Percentiles rank a stretch among this genome's conserved stretches.
Evolutionary conservation across 345 rosid genomes (phyloP).

Genomic region (Brassica napus): DNA sequence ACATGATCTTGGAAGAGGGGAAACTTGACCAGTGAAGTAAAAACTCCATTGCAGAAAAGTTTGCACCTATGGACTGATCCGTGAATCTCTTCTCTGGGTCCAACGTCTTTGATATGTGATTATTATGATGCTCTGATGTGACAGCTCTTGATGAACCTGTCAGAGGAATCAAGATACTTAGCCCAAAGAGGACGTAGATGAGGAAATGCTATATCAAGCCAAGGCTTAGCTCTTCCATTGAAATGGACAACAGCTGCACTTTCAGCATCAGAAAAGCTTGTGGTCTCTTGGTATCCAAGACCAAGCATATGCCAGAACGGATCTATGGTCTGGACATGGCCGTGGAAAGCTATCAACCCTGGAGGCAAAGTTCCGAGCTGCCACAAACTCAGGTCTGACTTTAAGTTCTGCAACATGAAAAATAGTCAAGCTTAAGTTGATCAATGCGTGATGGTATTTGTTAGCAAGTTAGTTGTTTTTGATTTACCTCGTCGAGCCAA

Average conservation of each 20-base stretch:
- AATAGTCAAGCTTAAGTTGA: background rate
- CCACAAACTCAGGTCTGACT: conserved; percentile 95
- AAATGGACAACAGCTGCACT: conserved; percentile 88
- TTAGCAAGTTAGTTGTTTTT: background rate
- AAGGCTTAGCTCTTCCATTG: conserved; percentile 98
- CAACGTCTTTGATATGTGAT: conserved; percentile 25
- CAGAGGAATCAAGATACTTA: conserved; percentile 75
- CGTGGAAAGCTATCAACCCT: conserved; percentile 89
- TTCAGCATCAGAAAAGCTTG: conserved; percentile 61
- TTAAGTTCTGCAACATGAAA: conserved; percentile 68
- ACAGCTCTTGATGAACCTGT: conserved; percentile 86
- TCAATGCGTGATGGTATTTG: background rate
- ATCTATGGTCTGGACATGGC: conserved; percentile 78
- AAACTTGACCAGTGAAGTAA: conserved; percentile 24
- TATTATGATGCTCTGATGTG: conserved; percentile 60
- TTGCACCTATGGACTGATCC: conserved; percentile 31
- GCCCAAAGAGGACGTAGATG: conserved; percentile 83
- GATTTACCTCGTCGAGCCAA: conserved; percentile 84
- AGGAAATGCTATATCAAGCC: conserved; percentile 95
- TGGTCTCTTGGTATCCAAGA: conserved; percentile 89
- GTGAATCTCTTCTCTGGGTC: conserved; percentile 37
- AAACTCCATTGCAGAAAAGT: conserved; percentile 29
- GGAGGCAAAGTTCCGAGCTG: conserved; percentile 95
- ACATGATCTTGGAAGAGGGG: conserved; percentile 21
- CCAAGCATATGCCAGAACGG: conserved; percentile 99